Conservation (phyloP, 176 grass and related monocot species). For the Rhynchospora breviuscula region DNA sequence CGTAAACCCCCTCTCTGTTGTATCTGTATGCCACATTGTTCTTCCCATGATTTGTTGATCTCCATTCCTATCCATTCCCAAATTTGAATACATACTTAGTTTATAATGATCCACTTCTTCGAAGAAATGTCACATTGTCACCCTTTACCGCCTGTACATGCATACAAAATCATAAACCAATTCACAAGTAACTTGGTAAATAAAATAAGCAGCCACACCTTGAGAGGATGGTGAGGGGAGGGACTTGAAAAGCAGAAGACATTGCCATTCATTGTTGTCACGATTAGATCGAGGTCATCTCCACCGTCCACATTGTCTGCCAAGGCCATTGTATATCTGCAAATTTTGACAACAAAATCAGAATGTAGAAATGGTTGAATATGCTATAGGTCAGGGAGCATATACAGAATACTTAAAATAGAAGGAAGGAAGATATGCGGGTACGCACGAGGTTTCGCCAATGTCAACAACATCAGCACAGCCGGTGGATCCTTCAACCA, state of each 20-base stretch:
- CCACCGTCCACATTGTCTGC: conserved; percentile 95
- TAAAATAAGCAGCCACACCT: conserved; percentile 36
- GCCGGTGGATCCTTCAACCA: conserved; percentile 82
- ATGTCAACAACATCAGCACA: conserved; percentile 95
- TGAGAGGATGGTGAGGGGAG: conserved; percentile 88
- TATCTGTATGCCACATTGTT: conserved; percentile 69
- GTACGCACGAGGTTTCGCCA: conserved; percentile 80
- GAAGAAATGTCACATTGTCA: background rate
- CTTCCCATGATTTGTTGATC: conserved; percentile 73
- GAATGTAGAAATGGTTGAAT: background rate
- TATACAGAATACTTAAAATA: conserved; percentile 4
- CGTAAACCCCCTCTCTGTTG: conserved; percentile 66
- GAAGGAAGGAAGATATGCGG: conserved; percentile 11
- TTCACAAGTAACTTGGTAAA: background rate
- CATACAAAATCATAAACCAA: background rate
- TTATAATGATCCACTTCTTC: background rate
- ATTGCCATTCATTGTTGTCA: conserved; percentile 96
- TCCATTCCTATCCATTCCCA: conserved; percentile 63
- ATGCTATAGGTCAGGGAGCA: background rate
- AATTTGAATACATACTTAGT: conserved; percentile 3
- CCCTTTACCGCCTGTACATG: background rate
- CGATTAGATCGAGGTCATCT: conserved; percentile 96
- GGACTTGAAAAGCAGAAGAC: conserved; percentile 97
- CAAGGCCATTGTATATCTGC: conserved; percentile 95
- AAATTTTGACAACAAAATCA: conserved; percentile 22